phyloP scores from a whole-genome alignment of 352 stramenopile genomes.

The Globisporangium takayamanum region DNA sequence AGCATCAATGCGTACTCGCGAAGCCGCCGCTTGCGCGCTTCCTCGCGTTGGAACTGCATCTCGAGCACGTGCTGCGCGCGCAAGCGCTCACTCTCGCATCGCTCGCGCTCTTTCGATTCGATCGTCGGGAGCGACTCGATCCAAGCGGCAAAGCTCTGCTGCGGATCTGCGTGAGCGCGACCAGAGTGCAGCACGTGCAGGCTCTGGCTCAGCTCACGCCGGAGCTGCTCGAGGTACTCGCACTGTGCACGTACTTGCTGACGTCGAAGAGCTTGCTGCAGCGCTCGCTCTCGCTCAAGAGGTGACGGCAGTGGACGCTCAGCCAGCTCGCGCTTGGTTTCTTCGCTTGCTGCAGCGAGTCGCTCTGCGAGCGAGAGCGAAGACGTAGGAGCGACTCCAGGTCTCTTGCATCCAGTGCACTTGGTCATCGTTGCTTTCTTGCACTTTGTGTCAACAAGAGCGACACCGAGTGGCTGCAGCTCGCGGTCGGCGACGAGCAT shows the following conservation, averaged over 20 bases:
- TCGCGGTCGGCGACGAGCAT: not conserved
- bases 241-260: conserved; percentile 21
- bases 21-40: conserved; percentile 28
- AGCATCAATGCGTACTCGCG: conserved; percentile 33
- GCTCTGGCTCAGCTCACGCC: conserved; percentile 24
- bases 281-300: conserved; percentile 1
- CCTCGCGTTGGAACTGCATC: conserved; percentile 35
- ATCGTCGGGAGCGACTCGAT: conserved; percentile 50
- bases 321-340: conserved; percentile 3
- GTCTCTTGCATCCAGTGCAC: not conserved
- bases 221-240: conserved; percentile 23
- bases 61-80: conserved; percentile 38
- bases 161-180: conserved; percentile 30
- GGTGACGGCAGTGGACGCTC: not conserved
- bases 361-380: conserved; percentile 6
- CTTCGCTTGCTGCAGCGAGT: conserved; percentile 8
- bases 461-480: not conserved
- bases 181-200: conserved; percentile 31
- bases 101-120: conserved; percentile 35
- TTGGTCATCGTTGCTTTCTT: not conserved
- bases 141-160: conserved; percentile 44
- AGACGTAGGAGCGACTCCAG: not conserved
- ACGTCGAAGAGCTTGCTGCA: conserved; percentile 17
- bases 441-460: not conserved
- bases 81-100: conserved; percentile 25